Evolutionary conservation across 192 early-diverging fungal species (phyloP).

Genomic region (Coemansia aciculifera): DNA sequence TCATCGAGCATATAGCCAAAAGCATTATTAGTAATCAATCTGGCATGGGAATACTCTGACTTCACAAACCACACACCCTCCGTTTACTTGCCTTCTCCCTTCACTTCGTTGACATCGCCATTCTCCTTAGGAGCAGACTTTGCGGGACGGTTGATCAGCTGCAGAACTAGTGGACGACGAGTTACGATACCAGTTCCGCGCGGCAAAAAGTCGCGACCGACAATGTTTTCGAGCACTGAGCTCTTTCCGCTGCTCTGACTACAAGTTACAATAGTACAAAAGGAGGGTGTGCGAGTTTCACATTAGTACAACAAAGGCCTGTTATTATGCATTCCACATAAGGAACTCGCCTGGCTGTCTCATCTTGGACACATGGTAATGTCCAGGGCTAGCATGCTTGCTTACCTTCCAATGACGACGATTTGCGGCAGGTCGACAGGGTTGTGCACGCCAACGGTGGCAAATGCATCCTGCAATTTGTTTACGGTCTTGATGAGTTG

Average conservation of each 20-base stretch:
- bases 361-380: slow-evolving; percentile 1
- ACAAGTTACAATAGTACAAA: neutral
- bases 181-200: slow-evolving; percentile 98
- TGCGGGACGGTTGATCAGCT: slow-evolving; percentile 93
- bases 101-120: slow-evolving; percentile 43
- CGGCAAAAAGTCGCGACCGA: slow-evolving; percentile 97
- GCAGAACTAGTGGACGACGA: slow-evolving; percentile 90
- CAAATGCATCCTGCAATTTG: slow-evolving; percentile 86
- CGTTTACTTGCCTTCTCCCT: slow-evolving; percentile 53
- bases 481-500: slow-evolving; percentile 70
- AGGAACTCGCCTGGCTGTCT: neutral
- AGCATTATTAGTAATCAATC: slow-evolving; percentile 3
- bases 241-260: slow-evolving; percentile 91
- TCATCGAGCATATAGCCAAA: neutral
- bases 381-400: neutral
- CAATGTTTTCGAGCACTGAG: slow-evolving; percentile 99
- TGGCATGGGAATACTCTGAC: neutral
- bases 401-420: slow-evolving; percentile 74
- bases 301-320: neutral
- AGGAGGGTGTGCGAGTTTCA: neutral
- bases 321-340: neutral
- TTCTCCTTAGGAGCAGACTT: slow-evolving; percentile 14
- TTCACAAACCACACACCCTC: neutral
- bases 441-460: slow-evolving; percentile 86
- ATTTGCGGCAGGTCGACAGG: slow-evolving; percentile 89